Evolutionary conservation across 306 rosid species (phyloP).

Genomic region (Argentina anserina): DNA sequence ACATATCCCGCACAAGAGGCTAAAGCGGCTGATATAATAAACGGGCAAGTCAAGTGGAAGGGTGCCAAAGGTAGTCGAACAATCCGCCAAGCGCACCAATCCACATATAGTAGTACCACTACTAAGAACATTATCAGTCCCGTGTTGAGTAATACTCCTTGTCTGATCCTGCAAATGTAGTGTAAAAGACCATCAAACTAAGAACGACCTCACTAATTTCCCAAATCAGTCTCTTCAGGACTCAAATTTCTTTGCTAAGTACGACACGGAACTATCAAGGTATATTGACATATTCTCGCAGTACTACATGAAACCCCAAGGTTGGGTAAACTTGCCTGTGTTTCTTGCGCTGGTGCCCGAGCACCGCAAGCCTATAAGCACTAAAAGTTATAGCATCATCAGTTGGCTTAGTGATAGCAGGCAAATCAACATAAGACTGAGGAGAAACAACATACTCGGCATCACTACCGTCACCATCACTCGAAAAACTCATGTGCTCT

Average conservation of each 20-base stretch:
- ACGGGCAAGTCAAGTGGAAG: conserved; percentile 81
- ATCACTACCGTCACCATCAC: conserved; percentile 77
- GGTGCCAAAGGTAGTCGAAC: conserved; percentile 77
- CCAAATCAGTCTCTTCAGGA: no score
- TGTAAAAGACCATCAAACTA: conserved; percentile 28
- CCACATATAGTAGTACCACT: conserved; percentile 64
- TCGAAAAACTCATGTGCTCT: conserved; percentile 47
- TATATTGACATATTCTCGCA: not conserved
- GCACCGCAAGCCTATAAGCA: conserved; percentile 64
- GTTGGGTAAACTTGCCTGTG: conserved; percentile 54
- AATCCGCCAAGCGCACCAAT: conserved; percentile 90
- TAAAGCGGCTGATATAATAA: conserved; percentile 61
- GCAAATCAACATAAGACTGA: conserved; percentile 65
- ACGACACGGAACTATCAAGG: no score
- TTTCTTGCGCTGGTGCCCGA: conserved; percentile 53
- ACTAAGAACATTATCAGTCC: conserved; percentile 57
- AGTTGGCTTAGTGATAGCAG: conserved; percentile 46
- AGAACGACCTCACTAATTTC: not conserved
- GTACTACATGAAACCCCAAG: not conserved
- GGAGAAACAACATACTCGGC: conserved; percentile 51
- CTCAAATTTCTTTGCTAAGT: no score
- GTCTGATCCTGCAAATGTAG: conserved; percentile 58
- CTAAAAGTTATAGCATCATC: conserved; percentile 57
- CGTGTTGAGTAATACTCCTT: conserved; percentile 53
- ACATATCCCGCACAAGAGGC: conserved; percentile 82